Evolutionary conservation across 2,329 filamentous ascomycete genomes (phyloP).

Genomic region (Colletotrichum simmondsii): DNA sequence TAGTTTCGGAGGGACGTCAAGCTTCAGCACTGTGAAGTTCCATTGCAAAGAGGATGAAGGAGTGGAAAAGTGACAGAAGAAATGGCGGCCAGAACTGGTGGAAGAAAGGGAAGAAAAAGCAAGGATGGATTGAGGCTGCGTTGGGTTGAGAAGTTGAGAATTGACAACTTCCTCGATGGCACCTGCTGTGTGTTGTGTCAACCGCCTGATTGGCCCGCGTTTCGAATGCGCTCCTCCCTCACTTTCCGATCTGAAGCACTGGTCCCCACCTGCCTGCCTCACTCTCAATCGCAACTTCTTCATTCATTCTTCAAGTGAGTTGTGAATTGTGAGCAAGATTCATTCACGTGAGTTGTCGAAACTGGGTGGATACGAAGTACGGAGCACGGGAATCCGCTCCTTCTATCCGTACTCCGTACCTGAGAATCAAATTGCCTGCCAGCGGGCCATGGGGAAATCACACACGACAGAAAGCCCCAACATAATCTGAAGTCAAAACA

Average conservation of each 20-base stretch:
- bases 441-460: neutral
- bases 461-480: neutral
- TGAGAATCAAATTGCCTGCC: neutral
- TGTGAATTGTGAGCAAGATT: neutral
- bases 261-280: neutral
- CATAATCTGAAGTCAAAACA: neutral
- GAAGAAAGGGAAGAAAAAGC: slow-evolving; percentile 9
- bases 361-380: neutral
- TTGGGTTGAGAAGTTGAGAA: slow-evolving; percentile 28
- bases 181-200: neutral
- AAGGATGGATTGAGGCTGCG: slow-evolving; percentile 19
- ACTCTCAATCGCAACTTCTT: neutral
- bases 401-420: neutral
- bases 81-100: neutral
- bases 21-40: neutral
- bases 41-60: neutral
- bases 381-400: neutral
- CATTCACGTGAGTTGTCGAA: neutral
- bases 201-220: neutral
- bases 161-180: slow-evolving; percentile 18
- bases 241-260: neutral
- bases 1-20: slow-evolving; percentile 20
- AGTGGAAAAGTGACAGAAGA: neutral
- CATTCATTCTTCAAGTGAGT: neutral
- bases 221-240: neutral